Conservation (phyloP, 371 early-diverging fungal species). For the Rhizopus delemar region DNA sequence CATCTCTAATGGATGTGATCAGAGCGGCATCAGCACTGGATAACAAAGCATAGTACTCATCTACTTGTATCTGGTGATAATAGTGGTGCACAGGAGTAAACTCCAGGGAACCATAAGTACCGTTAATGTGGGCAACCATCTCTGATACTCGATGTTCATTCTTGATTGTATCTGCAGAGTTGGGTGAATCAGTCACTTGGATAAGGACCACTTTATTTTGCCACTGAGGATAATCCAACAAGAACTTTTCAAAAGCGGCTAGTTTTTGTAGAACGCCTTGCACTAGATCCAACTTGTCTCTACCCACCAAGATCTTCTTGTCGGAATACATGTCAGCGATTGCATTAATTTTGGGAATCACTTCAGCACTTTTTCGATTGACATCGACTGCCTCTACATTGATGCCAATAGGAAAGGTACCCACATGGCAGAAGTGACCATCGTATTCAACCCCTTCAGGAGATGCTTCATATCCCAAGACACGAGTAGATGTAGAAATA, state of each 20-base stretch:
- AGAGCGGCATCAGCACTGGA: slow-evolving; percentile 93
- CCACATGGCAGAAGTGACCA: slow-evolving; percentile 77
- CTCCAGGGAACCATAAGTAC: slow-evolving; percentile 92
- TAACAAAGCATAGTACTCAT: slow-evolving; percentile 95
- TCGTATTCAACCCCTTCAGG: slow-evolving; percentile 80
- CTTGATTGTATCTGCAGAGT: slow-evolving; percentile 51
- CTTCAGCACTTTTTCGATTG: slow-evolving; percentile 42
- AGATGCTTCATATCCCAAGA: slow-evolving; percentile 86
- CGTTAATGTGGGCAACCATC: slow-evolving; percentile 91
- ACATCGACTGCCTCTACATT: slow-evolving; percentile 66
- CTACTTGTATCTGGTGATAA: slow-evolving; percentile 90
- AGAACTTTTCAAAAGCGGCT: slow-evolving; percentile 91
- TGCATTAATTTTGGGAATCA: slow-evolving; percentile 71
- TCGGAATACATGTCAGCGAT: slow-evolving; percentile 85
- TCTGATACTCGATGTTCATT: slow-evolving; percentile 87
- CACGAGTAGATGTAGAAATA: slow-evolving; percentile 87
- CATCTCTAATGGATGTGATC: slow-evolving; percentile 96
- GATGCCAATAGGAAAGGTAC: slow-evolving; percentile 97
- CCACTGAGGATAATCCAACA: slow-evolving; percentile 89
- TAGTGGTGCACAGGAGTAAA: slow-evolving; percentile 94
- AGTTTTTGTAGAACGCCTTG: slow-evolving; percentile 98
- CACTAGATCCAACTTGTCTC: slow-evolving; percentile 98
- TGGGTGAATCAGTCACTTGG: slow-evolving; percentile 68
- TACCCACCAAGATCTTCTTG: slow-evolving; percentile 95
- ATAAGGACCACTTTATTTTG: slow-evolving; percentile 84